Conservation (phyloP, 257 asterid species). For the Solanum neorickii region DNA sequence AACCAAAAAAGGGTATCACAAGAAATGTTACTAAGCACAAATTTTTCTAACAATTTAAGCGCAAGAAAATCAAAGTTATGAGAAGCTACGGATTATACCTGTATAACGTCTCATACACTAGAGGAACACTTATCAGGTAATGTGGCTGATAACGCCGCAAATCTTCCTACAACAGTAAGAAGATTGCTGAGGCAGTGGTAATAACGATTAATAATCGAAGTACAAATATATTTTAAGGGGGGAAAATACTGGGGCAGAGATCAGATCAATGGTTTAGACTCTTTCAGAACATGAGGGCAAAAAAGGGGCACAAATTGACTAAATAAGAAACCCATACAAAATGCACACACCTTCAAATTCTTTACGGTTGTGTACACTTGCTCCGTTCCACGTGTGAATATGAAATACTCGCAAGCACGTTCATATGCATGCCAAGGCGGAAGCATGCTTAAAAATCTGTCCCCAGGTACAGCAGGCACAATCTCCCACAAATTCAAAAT, state of each 20-base stretch:
- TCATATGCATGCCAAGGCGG: conserved; percentile 99
- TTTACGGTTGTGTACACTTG: conserved; percentile 70
- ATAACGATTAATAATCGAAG: background rate
- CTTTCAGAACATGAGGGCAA: background rate
- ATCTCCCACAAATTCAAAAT: conserved; percentile 55
- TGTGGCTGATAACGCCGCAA: conserved; percentile 72
- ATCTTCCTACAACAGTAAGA: conserved; percentile 54
- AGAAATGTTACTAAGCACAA: background rate
- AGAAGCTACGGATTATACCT: conserved; percentile 26
- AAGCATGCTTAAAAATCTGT: conserved; percentile 82
- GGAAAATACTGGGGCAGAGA: background rate
- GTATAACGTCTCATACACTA: conserved; percentile 86
- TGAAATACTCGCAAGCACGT: conserved; percentile 79
- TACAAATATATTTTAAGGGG: background rate
- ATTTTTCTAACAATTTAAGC: background rate
- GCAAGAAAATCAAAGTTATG: background rate
- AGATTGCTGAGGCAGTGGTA: background rate
- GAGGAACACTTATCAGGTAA: conserved; percentile 74
- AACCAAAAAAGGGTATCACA: background rate
- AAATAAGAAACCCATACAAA: background rate
- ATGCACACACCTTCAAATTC: conserved; percentile 46
- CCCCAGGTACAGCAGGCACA: conserved; percentile 84
- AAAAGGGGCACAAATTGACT: background rate
- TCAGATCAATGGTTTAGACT: background rate
- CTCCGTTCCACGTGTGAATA: conserved; percentile 58